Base-by-base conservation (phyloP, 2,329 filamentous ascomycete genomes). In the Xylariomycetidae sp. region DNA sequence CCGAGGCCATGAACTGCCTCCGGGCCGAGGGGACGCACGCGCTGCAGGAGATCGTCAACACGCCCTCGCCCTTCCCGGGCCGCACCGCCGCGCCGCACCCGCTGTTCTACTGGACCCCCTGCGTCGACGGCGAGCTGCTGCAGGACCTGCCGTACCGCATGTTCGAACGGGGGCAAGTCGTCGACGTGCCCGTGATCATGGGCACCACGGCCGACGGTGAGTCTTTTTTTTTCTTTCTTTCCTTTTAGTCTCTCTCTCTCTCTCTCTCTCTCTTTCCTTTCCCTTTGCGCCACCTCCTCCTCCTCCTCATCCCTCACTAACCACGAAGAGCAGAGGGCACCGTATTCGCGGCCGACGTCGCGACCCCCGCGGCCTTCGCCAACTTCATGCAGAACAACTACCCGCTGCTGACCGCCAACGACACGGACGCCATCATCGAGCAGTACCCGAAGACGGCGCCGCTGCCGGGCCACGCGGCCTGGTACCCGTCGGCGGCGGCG, bases 271-370 rank as follows among this genome's bases (percentile, higher is more conserved):
- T n/a, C n/a, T n/a, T n/a, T n/a, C n/a, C n/a, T n/a, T n/a, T n/a
- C n/a, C n/a, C n/a, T n/a, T n/a, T n/a, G n/a, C n/a, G n/a, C n/a
- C n/a, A n/a, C n/a, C n/a, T n/a, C n/a, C n/a, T n/a, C n/a, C n/a
- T n/a, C n/a, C n/a, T n/a, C n/a, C n/a, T n/a, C n/a, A n/a, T n/a
- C n/a, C n/a, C n/a, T n/a, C 4, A 17, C 10, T 8, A n/a, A 17
- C 30, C 19, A 30, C 66, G n/a, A n/a, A n/a, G n/a, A n/a, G n/a
- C n/a, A n/a, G 69, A 74, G 47, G 70, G 70, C 25, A 61, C 65
- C 12, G 44, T 56, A 9, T 73, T 73, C 39, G 64, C 58, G 20
- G 31, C 48, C 37, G 56, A 70, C 42, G 59, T 61, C 12, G 42
- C 46, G 18, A 58, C 54, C 1, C 32, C 50, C 0, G 50, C 48